Percentiles rank a stretch among this genome's conserved stretches.
Conservation (phyloP, 768 basidiomycete species). For the Lentinula detonsa region DNA sequence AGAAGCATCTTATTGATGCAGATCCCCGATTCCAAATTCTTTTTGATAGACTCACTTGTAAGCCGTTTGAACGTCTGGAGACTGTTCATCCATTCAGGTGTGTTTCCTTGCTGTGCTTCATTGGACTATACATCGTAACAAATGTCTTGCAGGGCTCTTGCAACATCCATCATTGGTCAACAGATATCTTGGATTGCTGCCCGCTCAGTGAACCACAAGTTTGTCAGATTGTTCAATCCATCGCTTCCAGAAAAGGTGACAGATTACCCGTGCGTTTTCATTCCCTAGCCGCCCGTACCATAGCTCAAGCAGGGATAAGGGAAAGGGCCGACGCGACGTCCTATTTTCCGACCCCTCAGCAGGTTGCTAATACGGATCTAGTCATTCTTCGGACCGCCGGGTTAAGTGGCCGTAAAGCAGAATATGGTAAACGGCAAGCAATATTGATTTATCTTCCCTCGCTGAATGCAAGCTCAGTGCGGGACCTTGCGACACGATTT, state of each 20-base stretch:
- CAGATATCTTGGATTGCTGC: slow-evolving; percentile 89
- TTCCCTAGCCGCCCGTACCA: slow-evolving; percentile 7
- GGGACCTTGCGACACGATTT: slow-evolving; percentile 76
- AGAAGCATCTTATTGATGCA: slow-evolving; percentile 55
- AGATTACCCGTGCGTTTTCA: slow-evolving; percentile 38
- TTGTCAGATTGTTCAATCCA: slow-evolving; percentile 70
- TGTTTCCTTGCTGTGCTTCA: slow-evolving; percentile 8
- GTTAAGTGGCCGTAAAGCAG: slow-evolving; percentile 79
- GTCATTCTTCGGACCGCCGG: slow-evolving; percentile 65
- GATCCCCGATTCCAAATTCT: slow-evolving; percentile 70
- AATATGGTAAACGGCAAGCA: slow-evolving; percentile 57
- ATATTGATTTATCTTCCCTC: neutral
- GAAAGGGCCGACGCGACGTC: slow-evolving; percentile 16
- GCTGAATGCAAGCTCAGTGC: slow-evolving; percentile 38
- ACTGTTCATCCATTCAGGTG: slow-evolving; percentile 81
- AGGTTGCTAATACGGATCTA: slow-evolving; percentile 59
- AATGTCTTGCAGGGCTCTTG: slow-evolving; percentile 47
- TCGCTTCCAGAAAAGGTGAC: slow-evolving; percentile 62
- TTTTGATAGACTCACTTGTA: slow-evolving; percentile 62
- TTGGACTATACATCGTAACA: neutral
- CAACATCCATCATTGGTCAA: slow-evolving; percentile 68
- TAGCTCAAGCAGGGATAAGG: slow-evolving; percentile 6
- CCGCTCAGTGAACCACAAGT: slow-evolving; percentile 73
- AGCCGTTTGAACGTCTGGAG: slow-evolving; percentile 71
- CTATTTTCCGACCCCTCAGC: slow-evolving; percentile 68